Percentiles rank a stretch among this genome's conserved stretches.
Conservation (phyloP, 2,329 filamentous ascomycete genomes). For the Alternaria triticimaculans region DNA sequence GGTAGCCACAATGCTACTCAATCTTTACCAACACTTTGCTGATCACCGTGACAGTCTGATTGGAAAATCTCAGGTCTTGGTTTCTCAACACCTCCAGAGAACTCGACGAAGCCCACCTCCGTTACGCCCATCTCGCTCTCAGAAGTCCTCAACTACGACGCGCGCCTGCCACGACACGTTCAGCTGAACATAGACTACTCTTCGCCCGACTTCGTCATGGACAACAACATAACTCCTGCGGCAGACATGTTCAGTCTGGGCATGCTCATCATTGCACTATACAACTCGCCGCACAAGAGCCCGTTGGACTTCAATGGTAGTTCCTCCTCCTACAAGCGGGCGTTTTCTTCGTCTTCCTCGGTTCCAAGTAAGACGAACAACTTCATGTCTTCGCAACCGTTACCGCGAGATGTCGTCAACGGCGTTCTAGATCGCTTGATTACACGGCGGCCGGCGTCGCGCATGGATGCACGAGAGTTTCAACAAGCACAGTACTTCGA, state of each 20-base stretch:
- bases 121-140: conserved; percentile 81
- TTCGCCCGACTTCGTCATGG: conserved; percentile 92
- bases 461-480: conserved; percentile 87
- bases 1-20: conserved; percentile 36
- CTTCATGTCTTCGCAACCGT: conserved; percentile 77
- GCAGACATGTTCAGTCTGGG: conserved; percentile 96
- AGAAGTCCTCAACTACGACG: conserved; percentile 84
- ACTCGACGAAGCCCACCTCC: conserved; percentile 75
- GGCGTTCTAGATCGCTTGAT: conserved; percentile 85
- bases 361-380: conserved; percentile 82
- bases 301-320: conserved; percentile 84
- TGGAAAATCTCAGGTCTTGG: conserved; percentile 98
- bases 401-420: conserved; percentile 78
- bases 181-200: conserved; percentile 93
- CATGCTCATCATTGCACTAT: conserved; percentile 84
- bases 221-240: conserved; percentile 82
- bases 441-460: conserved; percentile 83
- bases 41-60: conserved; percentile 69
- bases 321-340: conserved; percentile 80
- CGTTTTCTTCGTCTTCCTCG: conserved; percentile 79
- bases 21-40: conserved; percentile 25
- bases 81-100: conserved; percentile 83
- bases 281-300: conserved; percentile 91
- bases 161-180: conserved; percentile 78
- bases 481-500: conserved; percentile 97